Percentiles rank a stretch among this genome's conserved stretches.
Evolutionary conservation across 345 rosid species (phyloP).

Genomic region (Eucalyptus melliodora): DNA sequence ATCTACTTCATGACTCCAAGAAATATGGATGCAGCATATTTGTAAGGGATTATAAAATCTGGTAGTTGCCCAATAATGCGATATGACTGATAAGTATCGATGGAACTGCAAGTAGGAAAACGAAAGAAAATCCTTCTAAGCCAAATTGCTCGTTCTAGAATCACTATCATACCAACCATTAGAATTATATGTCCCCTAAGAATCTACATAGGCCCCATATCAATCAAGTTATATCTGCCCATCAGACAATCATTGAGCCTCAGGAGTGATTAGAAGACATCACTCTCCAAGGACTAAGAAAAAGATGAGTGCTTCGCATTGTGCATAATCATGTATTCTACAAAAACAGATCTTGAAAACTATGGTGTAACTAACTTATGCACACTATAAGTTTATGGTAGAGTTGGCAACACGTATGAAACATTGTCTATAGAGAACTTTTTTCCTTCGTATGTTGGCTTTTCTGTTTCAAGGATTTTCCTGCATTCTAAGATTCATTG

Average conservation of each 20-base stretch:
- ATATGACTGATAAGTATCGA: not conserved
- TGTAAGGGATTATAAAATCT: not conserved
- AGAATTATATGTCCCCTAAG: not conserved
- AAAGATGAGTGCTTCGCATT: not conserved
- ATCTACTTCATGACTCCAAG: not conserved
- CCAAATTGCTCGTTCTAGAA: not conserved
- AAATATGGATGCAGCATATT: not conserved
- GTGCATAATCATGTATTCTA: not conserved
- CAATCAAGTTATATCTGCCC: not conserved
- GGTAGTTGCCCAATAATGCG: not conserved
- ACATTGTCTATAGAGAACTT: not conserved
- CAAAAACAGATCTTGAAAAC: not conserved
- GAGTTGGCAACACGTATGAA: not conserved
- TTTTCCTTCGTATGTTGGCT: not conserved
- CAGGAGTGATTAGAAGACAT: not conserved
- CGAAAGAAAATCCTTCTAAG: not conserved
- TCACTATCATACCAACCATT: not conserved
- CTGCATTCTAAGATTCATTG: not conserved
- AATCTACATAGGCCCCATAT: not conserved
- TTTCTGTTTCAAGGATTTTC: not conserved
- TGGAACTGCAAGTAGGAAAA: not conserved
- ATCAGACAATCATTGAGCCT: not conserved
- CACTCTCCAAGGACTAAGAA: not conserved
- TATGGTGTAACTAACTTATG: not conserved
- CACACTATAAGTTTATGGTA: not conserved